Base-by-base conservation (phyloP, 208 protist species). In the Herpetomonas samuelpessoai region DNA sequence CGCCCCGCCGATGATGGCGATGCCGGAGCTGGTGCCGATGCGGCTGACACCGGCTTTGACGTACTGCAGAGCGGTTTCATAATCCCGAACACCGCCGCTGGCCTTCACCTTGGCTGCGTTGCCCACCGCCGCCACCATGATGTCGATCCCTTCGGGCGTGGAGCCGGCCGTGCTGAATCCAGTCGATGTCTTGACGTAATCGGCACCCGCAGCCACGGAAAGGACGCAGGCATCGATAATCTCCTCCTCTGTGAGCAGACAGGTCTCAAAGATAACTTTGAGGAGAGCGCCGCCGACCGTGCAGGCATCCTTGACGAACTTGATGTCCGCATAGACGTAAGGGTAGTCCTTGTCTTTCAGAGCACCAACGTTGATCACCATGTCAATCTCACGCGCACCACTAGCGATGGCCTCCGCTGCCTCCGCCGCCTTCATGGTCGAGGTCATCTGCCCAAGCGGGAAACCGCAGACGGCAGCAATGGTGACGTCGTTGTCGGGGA, bases 161-260 rank as follows among this genome's bases (percentile, higher is more conserved):
- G 96, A 88, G 14, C 94, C 96, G 47, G 71, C 81, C 7, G 75
- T 91, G 65, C 80, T 85, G 68, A 98, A 98, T 12, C 97, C 97
- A 18, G 96, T 98, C 3, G 91, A 97, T 0, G 97, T 98, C 78
- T 98, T 98, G 50, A 98, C 94, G 57, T 88, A 98, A n/a, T 65
- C 59, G 2, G 92, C 96, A 12, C 84, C 88, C 7, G 91, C 93
- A 2, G 92, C 74, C 6, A 89, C 82, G 24, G 68, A 81, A 16
- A 98, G 56, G 22, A 98, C 86, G 45, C 62, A 91, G 18, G 64
- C 76, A 63, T 98, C 97, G 47, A 97, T 88, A 62, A 98, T 96
- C 59, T 97, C 74, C 38, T 97, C 84, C 21, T 83, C 64, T 1
- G 73, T 80, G 16, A 98, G 67, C 10, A 96, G 81, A 62, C 93